Evolutionary conservation across 1,284 basidiomycete species (phyloP).

Genomic region (Cutaneotrichosporon daszewskae): DNA sequence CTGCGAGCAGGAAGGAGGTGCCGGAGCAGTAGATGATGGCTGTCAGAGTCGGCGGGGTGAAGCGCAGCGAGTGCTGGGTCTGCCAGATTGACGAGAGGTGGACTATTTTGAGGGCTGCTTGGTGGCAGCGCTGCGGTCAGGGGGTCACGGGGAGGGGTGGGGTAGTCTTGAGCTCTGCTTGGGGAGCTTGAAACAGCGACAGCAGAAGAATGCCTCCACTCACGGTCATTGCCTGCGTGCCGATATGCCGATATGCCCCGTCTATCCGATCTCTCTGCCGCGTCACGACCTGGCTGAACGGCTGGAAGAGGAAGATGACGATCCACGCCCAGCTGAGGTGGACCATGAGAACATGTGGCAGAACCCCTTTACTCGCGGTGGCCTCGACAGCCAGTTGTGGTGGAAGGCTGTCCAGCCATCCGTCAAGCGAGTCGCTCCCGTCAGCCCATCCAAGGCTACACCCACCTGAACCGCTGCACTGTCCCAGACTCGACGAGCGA

Average conservation of each 20-base stretch:
- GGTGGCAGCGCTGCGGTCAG: constrained; percentile 52
- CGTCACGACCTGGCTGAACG: constrained; percentile 45
- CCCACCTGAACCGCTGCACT: constrained; percentile 7
- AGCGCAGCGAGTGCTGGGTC: constrained; percentile 57
- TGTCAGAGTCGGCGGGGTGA: constrained; percentile 58
- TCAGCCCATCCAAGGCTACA: too few relatives aligned
- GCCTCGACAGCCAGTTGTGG: constrained; percentile 51
- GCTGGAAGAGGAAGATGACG: constrained; percentile 60
- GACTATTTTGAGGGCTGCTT: constrained; percentile 62
- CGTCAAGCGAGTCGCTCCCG: constrained; percentile 54
- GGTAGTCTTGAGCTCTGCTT: constrained; percentile 46
- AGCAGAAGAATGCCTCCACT: not conserved
- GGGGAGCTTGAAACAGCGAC: not conserved
- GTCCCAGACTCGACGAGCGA: constrained; percentile 7
- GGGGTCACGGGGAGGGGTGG: too few relatives aligned
- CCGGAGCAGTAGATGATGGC: constrained; percentile 63
- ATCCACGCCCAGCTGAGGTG: constrained; percentile 62
- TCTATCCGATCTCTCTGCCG: too few relatives aligned
- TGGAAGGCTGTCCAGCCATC: constrained; percentile 57
- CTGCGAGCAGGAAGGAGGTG: constrained; percentile 40
- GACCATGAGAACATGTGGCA: constrained; percentile 60
- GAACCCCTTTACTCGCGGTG: constrained; percentile 50
- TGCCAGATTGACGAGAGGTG: constrained; percentile 57
- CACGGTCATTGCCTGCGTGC: constrained; percentile 11
- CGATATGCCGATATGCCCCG: not conserved